Evolutionary conservation across 495 filamentous ascomycete genomes (phyloP), one percentile per base, ranked within the genome.

Genomic region (Lasiosphaeria miniovina): DNA sequence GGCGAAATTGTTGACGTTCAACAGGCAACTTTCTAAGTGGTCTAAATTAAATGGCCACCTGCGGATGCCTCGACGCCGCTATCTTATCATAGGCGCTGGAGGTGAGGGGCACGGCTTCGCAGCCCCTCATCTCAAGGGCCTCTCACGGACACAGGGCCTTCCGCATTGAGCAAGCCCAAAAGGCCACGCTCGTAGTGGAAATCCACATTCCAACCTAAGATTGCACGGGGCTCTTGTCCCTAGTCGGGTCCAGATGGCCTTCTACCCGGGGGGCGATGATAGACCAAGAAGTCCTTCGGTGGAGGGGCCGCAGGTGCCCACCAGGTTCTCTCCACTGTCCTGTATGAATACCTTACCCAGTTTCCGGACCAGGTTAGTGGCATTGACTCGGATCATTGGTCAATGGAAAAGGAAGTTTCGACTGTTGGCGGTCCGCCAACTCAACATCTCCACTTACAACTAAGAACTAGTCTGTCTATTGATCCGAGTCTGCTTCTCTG

Each of bases 51-150:
- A 24, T 24, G 24, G 24, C 24, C 24, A 24, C 2, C 24, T 24
- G 24, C 24, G 24, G 24, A 24, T 24, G 24, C 11, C 5, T 12
- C 35, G 10, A 11, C 33, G 9, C 54, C 61, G 36, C 61, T 67
- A 67, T 67, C 65, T 67, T 67, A 67, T 67, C 65, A 64, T 62
- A 59, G 62, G 59, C 46, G 58, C 59, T 55, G 49, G 11, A 50
- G 33, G 45, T 51, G 61, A 67, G 61, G 65, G 65, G 65, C 65
- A 61, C 38, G n/a, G 40, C 32, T 49, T 34, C 3, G 24, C 15
- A n/a, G 24, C 45, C 45, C 55, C 55, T 57, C 54, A 48, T 54
- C 50, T 31, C 24, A 12, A 17, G 7, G n/a, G 31, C 31, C 40
- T 31, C 14, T 38, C 38, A 15, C 3, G 14, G 12, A 15, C 50